These are phyloP conservation scores for Blastobotrys elegans DNA, from an alignment of 1,139 yeast species.

Conservation along the genomic window DNA sequence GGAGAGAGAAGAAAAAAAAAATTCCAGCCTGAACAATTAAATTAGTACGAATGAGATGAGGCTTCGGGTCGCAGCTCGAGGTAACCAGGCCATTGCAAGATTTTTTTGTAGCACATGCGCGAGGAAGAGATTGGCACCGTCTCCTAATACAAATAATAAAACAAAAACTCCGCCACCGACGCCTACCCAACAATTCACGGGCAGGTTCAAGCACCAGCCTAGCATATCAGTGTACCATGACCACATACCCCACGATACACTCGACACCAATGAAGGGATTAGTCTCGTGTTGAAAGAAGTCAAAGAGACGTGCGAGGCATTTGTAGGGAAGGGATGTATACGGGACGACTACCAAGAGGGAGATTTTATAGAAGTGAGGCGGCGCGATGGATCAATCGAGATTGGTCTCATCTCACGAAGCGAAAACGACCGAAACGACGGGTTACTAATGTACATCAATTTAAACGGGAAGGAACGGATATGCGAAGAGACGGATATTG, in stretches of 20 bases:
- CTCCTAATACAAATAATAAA: too few species aligned
- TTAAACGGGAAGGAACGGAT: neutral
- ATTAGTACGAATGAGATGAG: neutral
- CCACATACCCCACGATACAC: neutral
- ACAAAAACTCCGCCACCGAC: too few species aligned
- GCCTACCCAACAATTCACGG: neutral
- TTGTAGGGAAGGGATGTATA: neutral
- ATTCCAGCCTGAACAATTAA: neutral
- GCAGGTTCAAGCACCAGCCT: neutral
- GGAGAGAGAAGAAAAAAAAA: too few species aligned
- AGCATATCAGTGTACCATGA: neutral
- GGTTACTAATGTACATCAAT: neutral
- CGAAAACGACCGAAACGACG: neutral
- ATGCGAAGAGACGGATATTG: neutral
- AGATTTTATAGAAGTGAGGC: slow-evolving; percentile 7
- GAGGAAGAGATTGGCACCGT: neutral
- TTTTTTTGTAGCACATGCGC: neutral
- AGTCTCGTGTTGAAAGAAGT: neutral
- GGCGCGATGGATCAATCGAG: slow-evolving; percentile 1
- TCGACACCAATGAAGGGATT: neutral
- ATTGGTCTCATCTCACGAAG: neutral
- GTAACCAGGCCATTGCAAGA: neutral
- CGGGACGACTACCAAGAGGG: slow-evolving; percentile 1
- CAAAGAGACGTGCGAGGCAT: neutral
- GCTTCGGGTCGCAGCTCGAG: neutral